Evolutionary conservation across 2,329 filamentous ascomycete species (phyloP).

Genomic region (Ophiostoma australiae): DNA sequence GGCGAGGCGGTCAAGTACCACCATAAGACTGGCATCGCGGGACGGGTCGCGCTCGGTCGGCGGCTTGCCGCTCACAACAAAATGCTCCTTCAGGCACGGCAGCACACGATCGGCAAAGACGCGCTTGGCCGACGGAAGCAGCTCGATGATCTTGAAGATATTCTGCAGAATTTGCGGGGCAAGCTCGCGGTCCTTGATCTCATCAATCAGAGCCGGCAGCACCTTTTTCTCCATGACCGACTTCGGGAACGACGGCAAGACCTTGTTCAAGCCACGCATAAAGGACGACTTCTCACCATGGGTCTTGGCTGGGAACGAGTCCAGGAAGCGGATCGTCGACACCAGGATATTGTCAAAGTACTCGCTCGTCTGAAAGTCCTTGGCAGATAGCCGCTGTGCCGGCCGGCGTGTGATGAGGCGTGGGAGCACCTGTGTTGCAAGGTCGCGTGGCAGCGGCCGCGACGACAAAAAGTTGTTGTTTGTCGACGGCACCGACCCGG

Average conservation of each 20-base stretch:
- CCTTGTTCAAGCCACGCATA: constrained; percentile 78
- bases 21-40: constrained; percentile 85
- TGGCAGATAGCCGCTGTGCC: constrained; percentile 78
- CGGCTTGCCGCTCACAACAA: constrained; percentile 57
- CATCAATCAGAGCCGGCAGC: constrained; percentile 79
- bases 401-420: constrained; percentile 81
- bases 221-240: constrained; percentile 94
- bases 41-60: constrained; percentile 69
- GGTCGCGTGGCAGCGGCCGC: constrained; percentile 71
- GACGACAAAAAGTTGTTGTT: constrained; percentile 82
- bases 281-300: constrained; percentile 87
- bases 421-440: constrained; percentile 71
- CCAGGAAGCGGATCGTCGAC: constrained; percentile 91
- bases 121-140: constrained; percentile 70
- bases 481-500: constrained; percentile 70
- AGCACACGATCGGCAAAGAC: constrained; percentile 81
- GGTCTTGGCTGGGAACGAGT: constrained; percentile 86
- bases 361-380: constrained; percentile 88
- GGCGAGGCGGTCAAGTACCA: constrained; percentile 77
- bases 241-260: constrained; percentile 86
- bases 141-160: constrained; percentile 80
- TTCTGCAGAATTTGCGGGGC: constrained; percentile 83
- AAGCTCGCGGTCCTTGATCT: constrained; percentile 87
- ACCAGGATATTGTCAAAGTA: constrained; percentile 98
- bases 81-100: constrained; percentile 78